phyloP scores from a whole-genome alignment of 176 grass and related monocot species.

The Musa beccarii region DNA sequence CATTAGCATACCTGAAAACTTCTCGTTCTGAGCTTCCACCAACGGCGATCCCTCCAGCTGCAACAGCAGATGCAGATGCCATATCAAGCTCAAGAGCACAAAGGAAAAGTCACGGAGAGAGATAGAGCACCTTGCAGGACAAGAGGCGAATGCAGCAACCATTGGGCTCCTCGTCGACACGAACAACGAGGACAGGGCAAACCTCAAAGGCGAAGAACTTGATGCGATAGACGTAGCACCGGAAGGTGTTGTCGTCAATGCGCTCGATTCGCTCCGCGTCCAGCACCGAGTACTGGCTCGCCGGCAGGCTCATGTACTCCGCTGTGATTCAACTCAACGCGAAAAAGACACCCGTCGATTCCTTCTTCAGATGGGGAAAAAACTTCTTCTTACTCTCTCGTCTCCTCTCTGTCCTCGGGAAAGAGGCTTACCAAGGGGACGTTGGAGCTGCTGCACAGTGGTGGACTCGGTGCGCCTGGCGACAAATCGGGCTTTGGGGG shows the following conservation, averaged over 20 bases:
- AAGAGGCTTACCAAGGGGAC: constrained; percentile 48
- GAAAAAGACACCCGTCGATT: neutral
- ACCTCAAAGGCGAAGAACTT: constrained; percentile 94
- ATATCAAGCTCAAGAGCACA: neutral
- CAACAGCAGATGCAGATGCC: neutral
- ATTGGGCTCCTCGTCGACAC: constrained; percentile 70
- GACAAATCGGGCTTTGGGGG: constrained; percentile 69
- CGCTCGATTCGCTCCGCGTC: constrained; percentile 96
- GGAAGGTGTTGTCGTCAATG: constrained; percentile 73
- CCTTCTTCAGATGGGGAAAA: neutral
- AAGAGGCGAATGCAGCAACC: constrained; percentile 83
- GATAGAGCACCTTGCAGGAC: constrained; percentile 57
- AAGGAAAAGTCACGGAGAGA: neutral
- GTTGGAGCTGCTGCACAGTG: constrained; percentile 57
- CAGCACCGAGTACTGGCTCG: constrained; percentile 94
- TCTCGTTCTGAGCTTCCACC: constrained; percentile 95
- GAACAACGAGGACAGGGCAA: constrained; percentile 87
- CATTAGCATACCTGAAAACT: constrained; percentile 56
- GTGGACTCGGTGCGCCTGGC: constrained; percentile 67
- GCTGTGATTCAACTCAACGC: constrained; percentile 19
- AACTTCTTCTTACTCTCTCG: neutral
- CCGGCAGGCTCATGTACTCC: constrained; percentile 94
- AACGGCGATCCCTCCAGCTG: constrained; percentile 86
- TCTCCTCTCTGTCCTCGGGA: neutral
- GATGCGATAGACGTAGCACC: constrained; percentile 88